These are phyloP conservation scores for Mycosphaerelloides madeirae DNA, from an alignment of 2,329 filamentous ascomycete genomes.

Conservation along the genomic window DNA sequence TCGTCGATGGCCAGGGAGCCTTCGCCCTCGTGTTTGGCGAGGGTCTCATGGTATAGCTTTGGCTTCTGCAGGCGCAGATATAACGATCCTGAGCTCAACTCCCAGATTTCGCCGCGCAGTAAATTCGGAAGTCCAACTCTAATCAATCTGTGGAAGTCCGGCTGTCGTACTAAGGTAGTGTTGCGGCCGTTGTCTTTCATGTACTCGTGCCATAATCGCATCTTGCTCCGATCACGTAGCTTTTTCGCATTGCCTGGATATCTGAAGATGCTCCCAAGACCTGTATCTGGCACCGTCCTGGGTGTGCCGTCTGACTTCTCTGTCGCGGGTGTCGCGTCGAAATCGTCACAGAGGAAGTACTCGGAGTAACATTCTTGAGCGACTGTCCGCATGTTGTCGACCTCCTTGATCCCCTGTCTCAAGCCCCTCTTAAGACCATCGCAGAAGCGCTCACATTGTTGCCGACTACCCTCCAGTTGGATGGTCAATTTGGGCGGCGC, in stretches of 20 bases:
- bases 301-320: conserved; percentile 32
- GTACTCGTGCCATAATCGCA: conserved; percentile 96
- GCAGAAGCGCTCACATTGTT: conserved; percentile 90
- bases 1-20: conserved; percentile 96
- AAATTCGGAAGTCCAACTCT: conserved; percentile 91
- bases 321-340: conserved; percentile 47
- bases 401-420: conserved; percentile 78
- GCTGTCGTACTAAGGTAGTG: conserved; percentile 84
- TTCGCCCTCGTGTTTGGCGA: conserved; percentile 75
- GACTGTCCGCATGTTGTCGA: conserved; percentile 76
- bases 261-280: conserved; percentile 83
- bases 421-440: conserved; percentile 90
- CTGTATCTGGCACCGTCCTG: conserved; percentile 71
- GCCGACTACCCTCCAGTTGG: conserved; percentile 81
- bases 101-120: conserved; percentile 91
- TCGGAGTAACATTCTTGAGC: conserved; percentile 87
- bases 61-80: conserved; percentile 85
- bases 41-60: conserved; percentile 74
- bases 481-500: conserved; percentile 84
- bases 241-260: conserved; percentile 96
- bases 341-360: conserved; percentile 49
- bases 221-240: conserved; percentile 90
- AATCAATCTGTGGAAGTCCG: conserved; percentile 96
- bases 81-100: conserved; percentile 85
- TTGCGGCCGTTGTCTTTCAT: conserved; percentile 88